Base-by-base conservation (phyloP, 2,329 filamentous ascomycete species). In the Cytospora mali region DNA sequence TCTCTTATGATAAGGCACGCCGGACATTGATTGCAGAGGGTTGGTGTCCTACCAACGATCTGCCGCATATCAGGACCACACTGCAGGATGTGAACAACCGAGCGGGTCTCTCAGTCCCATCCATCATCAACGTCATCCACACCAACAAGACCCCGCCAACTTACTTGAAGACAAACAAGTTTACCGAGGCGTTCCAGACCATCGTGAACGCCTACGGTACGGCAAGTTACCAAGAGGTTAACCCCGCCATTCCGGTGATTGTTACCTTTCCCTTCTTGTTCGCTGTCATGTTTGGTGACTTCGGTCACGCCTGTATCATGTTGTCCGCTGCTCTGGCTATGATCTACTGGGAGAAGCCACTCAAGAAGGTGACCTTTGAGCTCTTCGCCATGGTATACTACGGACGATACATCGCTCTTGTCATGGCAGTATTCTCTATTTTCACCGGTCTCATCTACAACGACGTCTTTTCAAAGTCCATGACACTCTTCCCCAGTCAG, bases 231-330 rank as follows among this genome's bases (percentile, higher is more conserved):
- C 91, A 91, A 69, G 95, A 99, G 79, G 91, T 97, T 75, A 99
- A 99, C 78, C 95, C 95, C 62, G 94, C 93, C 66, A 84, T 99
- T 25, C 94, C 94, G 42, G 95, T 96, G 57, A 93, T 98, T 69
- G 89, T 99, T 67, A 99, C 95, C 6, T 99, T 99, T 78, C 95
- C 96, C n/a, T 99, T 99, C 82, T 83, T 99, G 66, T 99, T 99
- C 74, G 95, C 95, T 55, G 95, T 99, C 85, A 99, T 99, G 95
- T 99, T 99, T 74, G 96, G 95, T 81, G 95, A 99, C 77, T 89
- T 97, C 64, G 96, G 95, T 57, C 95, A 99, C 73, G 95, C 94
- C 68, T 76, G 89, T 68, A 90, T 99, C 75, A 96, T 99, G 90
- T 83, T 94, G 50, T 74, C 86, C 61, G 91, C 92, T 62, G 91